A percentile compares a stretch with the other conserved stretches of the same genome.
phyloP scores from a whole-genome alignment of 202 grass and related monocot species.

The Carex arenaria region DNA sequence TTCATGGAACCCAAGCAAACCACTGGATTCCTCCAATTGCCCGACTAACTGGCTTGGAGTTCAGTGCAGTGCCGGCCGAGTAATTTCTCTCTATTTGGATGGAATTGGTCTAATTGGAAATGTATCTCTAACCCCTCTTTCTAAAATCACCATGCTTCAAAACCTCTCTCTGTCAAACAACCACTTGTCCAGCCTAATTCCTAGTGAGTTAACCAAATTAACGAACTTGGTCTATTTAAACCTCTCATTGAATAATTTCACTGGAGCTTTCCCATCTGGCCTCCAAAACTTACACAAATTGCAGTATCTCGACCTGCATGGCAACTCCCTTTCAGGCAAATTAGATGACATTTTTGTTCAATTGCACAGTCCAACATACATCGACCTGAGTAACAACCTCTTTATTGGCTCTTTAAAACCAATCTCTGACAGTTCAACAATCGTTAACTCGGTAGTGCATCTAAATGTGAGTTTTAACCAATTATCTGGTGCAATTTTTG shows the following conservation, averaged over 20 bases:
- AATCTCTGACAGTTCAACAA: slow-evolving; percentile 55
- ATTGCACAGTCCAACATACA: slow-evolving; percentile 49
- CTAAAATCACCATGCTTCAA: slow-evolving; percentile 56
- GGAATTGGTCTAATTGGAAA: slow-evolving; percentile 61
- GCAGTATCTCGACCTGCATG: slow-evolving; percentile 59
- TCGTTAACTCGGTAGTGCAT: slow-evolving; percentile 46
- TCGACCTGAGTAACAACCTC: slow-evolving; percentile 79
- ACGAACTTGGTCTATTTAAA: slow-evolving; percentile 49
- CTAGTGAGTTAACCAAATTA: slow-evolving; percentile 40
- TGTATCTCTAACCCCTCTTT: slow-evolving; percentile 46
- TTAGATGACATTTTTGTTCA: slow-evolving; percentile 55
- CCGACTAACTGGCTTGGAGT: slow-evolving; percentile 65
- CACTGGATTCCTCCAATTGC: slow-evolving; percentile 58
- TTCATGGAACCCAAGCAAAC: slow-evolving; percentile 57
- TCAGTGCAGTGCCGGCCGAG: slow-evolving; percentile 54
- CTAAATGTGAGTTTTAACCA: slow-evolving; percentile 83
- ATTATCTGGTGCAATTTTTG: slow-evolving; percentile 69
- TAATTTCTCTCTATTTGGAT: slow-evolving; percentile 54
- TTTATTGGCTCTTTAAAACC: slow-evolving; percentile 60
- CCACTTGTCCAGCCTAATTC: slow-evolving; percentile 43
- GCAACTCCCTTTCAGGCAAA: slow-evolving; percentile 51
- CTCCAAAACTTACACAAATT: slow-evolving; percentile 55
- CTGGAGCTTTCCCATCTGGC: slow-evolving; percentile 38
- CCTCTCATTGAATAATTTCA: slow-evolving; percentile 64
- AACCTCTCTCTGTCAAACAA: slow-evolving; percentile 70